Evolutionary conservation across 495 filamentous ascomycete genomes (phyloP).

Genomic region (Daldinia loculata): DNA sequence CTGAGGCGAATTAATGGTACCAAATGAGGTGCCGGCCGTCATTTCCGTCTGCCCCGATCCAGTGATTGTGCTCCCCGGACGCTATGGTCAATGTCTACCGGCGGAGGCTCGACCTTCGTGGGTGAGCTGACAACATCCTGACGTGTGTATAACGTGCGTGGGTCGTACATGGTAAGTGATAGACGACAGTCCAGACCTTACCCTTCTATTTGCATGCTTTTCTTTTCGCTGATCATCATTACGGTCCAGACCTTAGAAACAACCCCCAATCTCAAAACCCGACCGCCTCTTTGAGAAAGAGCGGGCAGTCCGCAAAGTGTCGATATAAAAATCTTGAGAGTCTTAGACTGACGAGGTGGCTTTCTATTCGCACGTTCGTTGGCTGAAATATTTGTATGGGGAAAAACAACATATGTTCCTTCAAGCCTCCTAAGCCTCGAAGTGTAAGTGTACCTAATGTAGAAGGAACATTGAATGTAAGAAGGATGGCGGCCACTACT

Average conservation of each 20-base stretch:
- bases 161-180: slow-evolving; percentile 11
- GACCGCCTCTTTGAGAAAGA: slow-evolving; percentile 12
- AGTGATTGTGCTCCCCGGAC: slow-evolving; percentile 25
- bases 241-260: slow-evolving; percentile 7
- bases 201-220: slow-evolving; percentile 10
- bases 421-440: not conserved
- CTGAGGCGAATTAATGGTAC: slow-evolving; percentile 34
- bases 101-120: slow-evolving; percentile 5
- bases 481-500: not conserved
- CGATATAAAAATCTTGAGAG: slow-evolving; percentile 1
- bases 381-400: not conserved
- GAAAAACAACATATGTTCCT: not conserved
- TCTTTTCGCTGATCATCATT: slow-evolving; percentile 26
- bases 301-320: slow-evolving; percentile 2
- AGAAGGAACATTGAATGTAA: not conserved
- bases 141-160: slow-evolving; percentile 40
- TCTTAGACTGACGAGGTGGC: slow-evolving; percentile 16
- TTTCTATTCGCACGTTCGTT: slow-evolving; percentile 20
- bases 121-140: slow-evolving; percentile 37
- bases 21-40: slow-evolving; percentile 19
- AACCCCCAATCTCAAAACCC: slow-evolving; percentile 13
- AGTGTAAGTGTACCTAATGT: not conserved
- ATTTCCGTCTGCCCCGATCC: slow-evolving; percentile 32
- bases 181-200: slow-evolving; percentile 33
- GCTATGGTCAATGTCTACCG: slow-evolving; percentile 9